Percentiles rank a stretch among this genome's conserved stretches.
Evolutionary conservation across 768 basidiomycete genomes (phyloP).

Genomic region (Boletellus ananas): DNA sequence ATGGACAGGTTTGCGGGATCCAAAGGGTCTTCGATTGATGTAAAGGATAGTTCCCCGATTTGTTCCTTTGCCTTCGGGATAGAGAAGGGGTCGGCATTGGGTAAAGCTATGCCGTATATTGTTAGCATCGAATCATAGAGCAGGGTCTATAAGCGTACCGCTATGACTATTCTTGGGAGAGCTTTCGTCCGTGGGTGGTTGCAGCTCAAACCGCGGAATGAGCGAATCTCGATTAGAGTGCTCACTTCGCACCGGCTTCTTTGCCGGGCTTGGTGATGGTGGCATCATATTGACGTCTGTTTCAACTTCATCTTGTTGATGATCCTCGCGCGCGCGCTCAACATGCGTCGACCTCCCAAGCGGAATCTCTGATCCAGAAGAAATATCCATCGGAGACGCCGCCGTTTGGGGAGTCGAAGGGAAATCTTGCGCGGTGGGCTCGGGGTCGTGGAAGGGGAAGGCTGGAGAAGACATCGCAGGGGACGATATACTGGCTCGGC

Average conservation of each 20-base stretch:
- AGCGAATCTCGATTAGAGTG: conserved; percentile 27
- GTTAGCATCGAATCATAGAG: not conserved
- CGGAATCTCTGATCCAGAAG: conserved; percentile 18
- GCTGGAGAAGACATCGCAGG: conserved; percentile 34
- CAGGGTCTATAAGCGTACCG: conserved; percentile 12
- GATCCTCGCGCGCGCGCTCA: conserved; percentile 33
- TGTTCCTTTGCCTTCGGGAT: conserved; percentile 25
- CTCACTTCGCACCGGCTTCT: conserved; percentile 17
- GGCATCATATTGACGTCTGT: conserved; percentile 43
- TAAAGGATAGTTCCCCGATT: conserved; percentile 22
- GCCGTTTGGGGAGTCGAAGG: conserved; percentile 21
- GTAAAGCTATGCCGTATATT: conserved; percentile 5
- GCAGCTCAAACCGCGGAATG: conserved; percentile 34
- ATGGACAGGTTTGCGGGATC: conserved; percentile 33
- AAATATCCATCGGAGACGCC: conserved; percentile 24
- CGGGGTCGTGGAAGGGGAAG: conserved; percentile 31
- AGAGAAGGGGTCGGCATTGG: conserved; percentile 22
- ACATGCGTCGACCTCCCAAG: conserved; percentile 38
- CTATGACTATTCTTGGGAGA: conserved; percentile 17
- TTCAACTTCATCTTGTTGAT: conserved; percentile 31
- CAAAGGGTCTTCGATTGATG: conserved; percentile 28
- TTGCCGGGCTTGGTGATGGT: conserved; percentile 47
- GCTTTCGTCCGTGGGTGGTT: conserved; percentile 15
- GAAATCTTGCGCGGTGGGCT: conserved; percentile 9
- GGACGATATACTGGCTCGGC: conserved; percentile 30